Evolutionary conservation across 768 basidiomycete species (phyloP), one percentile per base, ranked within the genome.

Genomic region (Megacollybia marginata): DNA sequence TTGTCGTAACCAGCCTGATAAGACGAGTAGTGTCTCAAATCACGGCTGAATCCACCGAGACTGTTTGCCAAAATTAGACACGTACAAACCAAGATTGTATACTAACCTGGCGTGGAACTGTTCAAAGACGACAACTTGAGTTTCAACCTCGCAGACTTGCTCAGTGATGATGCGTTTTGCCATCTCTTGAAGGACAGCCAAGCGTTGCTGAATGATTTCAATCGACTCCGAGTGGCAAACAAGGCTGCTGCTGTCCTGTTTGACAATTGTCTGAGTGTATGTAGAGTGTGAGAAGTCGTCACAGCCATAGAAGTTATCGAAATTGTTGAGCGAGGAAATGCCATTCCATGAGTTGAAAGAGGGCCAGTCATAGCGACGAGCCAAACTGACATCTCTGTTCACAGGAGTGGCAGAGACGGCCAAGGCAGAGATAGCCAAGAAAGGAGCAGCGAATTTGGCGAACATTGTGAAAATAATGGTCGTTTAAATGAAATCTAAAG

Each of bases 401-500:
- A n/a, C 23, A 28, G 23, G 23, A 28, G 23, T 28, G 4, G 23
- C 23, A 28, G 23, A 28, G 23, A 28, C 23, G 56, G 60, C 59
- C 51, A 68, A 52, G 40, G 65, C 60, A 55, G 62, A 58, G 49
- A 61, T 60, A 36, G 54, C 42, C 46, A 62, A 55, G 42, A 64
- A 56, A 44, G 58, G 50, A 46, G 59, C 55, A 55, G 60, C 58
- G 53, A 67, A 51, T 55, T 66, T 68, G 54, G 66, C 63, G 55
- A 69, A 68, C 68, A 69, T 69, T 56, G 55, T 66, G 60, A 59
- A 56, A 6, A 50, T 49, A 54, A 20, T 58, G 51, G 50, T 52
- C 52, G 50, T 53, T 47, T 44, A 55, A 54, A 51, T 49, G 50
- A 57, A 56, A 52, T 50, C 53, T 54, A 55, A 56, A 46, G 45